A percentile compares a stretch with the other conserved stretches of the same genome.
These are phyloP conservation scores for Kluyveromyces marxianus DNA, from an alignment of 1,139 yeast genomes.

Conservation along the genomic window DNA sequence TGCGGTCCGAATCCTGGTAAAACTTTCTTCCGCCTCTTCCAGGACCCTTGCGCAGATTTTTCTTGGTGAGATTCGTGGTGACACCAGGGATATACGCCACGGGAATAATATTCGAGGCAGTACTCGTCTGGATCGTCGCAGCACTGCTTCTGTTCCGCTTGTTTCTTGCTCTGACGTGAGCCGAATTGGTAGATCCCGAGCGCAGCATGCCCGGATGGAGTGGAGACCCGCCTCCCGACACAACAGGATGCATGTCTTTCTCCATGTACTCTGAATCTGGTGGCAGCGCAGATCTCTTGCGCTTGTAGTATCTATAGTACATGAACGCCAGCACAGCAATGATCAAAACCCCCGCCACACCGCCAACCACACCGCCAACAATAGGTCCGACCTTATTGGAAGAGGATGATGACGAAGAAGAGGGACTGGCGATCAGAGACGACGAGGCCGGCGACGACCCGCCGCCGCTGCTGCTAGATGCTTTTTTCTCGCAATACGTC, in stretches of 20 bases:
- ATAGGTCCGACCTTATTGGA: slow-evolving; percentile 43
- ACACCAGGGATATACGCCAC: slow-evolving; percentile 94
- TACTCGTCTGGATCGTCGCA: slow-evolving; percentile 56
- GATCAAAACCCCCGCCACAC: slow-evolving; percentile 36
- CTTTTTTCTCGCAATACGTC: slow-evolving; percentile 41
- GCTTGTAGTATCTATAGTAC: slow-evolving; percentile 28
- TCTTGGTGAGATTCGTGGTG: slow-evolving; percentile 45
- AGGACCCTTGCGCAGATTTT: slow-evolving; percentile 12
- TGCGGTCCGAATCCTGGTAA: slow-evolving; percentile 22
- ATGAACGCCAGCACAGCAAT: slow-evolving; percentile 35
- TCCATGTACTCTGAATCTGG: slow-evolving; percentile 3
- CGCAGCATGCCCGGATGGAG: slow-evolving; percentile 1
- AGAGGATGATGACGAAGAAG: neutral
- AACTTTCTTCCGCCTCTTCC: slow-evolving; percentile 13
- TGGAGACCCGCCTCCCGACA: neutral
- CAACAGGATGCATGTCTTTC: neutral
- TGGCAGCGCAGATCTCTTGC: slow-evolving; percentile 3
- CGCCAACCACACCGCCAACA: slow-evolving; percentile 60
- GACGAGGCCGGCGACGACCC: slow-evolving; percentile 6
- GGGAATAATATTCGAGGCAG: slow-evolving; percentile 81
- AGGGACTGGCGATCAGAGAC: neutral
- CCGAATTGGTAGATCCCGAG: neutral
- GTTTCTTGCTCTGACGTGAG: slow-evolving; percentile 14
- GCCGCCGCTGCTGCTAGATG: slow-evolving; percentile 12
- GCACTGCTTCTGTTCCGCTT: slow-evolving; percentile 37